Evolutionary conservation across 2,329 filamentous ascomycete genomes (phyloP).

Genomic region (Exserohilum turcica): DNA sequence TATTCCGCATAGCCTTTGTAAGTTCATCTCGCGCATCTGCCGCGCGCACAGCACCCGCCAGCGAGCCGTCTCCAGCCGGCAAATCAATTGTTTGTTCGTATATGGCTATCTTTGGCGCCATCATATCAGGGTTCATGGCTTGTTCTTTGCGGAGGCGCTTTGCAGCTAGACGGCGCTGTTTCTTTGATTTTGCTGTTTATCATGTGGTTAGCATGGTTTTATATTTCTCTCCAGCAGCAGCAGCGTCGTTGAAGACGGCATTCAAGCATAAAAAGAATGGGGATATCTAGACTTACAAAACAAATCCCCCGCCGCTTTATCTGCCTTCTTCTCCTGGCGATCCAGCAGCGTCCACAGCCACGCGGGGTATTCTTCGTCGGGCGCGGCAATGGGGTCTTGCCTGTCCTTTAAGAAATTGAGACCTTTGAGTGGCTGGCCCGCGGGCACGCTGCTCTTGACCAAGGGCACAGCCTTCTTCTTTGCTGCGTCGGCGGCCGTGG

Average conservation of each 20-base stretch:
- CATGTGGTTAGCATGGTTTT: constrained; percentile 1
- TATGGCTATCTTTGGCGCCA: constrained; percentile 69
- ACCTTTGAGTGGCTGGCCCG: constrained; percentile 73
- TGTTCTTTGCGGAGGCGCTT: constrained; percentile 67
- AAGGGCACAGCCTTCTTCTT: constrained; percentile 40
- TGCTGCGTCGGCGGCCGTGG: constrained; percentile 28
- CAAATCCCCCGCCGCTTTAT: constrained; percentile 68
- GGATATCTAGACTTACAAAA: constrained; percentile 80
- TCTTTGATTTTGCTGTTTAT: constrained; percentile 70
- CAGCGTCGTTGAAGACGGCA: no score
- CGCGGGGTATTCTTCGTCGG: constrained; percentile 76
- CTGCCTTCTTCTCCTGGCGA: constrained; percentile 60
- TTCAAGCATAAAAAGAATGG: no score
- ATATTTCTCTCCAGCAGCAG: not conserved
- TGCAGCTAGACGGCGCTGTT: constrained; percentile 73
- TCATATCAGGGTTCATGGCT: constrained; percentile 67
- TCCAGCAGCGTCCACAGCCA: constrained; percentile 81
- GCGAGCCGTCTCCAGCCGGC: constrained; percentile 58
- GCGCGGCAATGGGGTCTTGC: constrained; percentile 72
- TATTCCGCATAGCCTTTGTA: constrained; percentile 72
- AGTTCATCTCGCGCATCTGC: constrained; percentile 64
- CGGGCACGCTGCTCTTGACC: constrained; percentile 59
- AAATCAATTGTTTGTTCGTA: constrained; percentile 80
- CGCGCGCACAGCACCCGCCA: constrained; percentile 54
- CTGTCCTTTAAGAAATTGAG: constrained; percentile 78